A percentile compares a stretch with the other conserved stretches of the same genome.
These are phyloP conservation scores for Cenchrus fungigraminus DNA, from an alignment of 176 grass and related monocot genomes.

Conservation along the genomic window DNA sequence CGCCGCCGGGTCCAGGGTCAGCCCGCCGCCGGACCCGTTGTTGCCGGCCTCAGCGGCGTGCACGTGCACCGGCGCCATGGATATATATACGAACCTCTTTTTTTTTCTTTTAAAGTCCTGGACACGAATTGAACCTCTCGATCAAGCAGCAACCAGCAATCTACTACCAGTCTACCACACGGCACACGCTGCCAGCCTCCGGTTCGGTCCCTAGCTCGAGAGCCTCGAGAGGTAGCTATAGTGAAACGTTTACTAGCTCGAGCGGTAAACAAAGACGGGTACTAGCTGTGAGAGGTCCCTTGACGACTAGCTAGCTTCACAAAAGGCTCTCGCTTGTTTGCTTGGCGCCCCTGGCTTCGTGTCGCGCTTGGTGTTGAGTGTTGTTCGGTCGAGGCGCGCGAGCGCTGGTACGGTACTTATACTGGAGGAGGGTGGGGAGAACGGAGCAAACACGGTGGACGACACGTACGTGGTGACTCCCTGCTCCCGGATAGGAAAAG, in stretches of 20 bases:
- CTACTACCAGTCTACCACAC: no score
- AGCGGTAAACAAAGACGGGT: no score
- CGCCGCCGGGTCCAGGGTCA: slow-evolving; percentile 4
- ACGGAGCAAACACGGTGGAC: background rate
- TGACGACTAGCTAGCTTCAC: background rate
- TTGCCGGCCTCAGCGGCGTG: background rate
- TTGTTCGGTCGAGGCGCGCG: background rate
- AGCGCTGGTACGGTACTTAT: background rate
- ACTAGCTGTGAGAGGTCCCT: no score
- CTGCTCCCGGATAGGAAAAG: background rate
- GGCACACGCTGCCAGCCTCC: no score
- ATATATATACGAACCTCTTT: no score
- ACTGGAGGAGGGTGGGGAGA: background rate
- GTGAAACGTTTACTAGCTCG: no score
- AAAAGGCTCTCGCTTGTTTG: background rate
- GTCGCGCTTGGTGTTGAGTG: background rate
- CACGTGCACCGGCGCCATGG: slow-evolving; percentile 11
- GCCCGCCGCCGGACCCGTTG: background rate
- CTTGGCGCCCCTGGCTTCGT: background rate
- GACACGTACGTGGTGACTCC: no score
- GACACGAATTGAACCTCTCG: no score
- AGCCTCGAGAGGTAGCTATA: background rate
- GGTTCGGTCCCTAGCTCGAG: background rate
- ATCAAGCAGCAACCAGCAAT: no score
- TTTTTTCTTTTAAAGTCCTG: no score